Base-by-base conservation (phyloP, 2,329 filamentous ascomycete genomes). In the Xylariaceae sp. region DNA sequence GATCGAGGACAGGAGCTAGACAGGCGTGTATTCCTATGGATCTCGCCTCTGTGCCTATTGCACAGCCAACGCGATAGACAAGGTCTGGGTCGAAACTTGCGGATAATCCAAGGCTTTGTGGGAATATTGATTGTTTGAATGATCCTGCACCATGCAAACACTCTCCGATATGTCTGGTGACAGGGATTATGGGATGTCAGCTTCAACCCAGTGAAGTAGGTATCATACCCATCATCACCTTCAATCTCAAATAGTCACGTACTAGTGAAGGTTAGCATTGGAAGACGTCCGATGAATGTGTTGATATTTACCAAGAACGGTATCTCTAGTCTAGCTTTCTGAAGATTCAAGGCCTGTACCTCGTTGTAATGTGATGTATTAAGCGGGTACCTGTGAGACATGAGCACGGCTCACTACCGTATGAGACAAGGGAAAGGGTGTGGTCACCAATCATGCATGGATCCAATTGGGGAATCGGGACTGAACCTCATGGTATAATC, bases 61-160 rank as follows among this genome's bases (percentile, higher is more conserved):
- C 71, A 11, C 67, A 61, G 1, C 71, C 71, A 5, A 74, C 68
- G 1, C 70, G 63, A 42, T 71, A 58, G 5, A 74, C 69, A 1
- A 74, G 62, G n/a, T 68, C 62, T 0, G 63, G 67, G 44, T 75
- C 71, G 56, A 71, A 75, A 32, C 60, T 69, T 1, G 71, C 69
- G 1, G 71, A 70, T 52, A 75, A 52, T 0, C 66, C 70, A 19
- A 74, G 58, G 32, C 65, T 65, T 44, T 74, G 71, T 1, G 71
- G 71, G 48, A 75, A 74, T 59, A 74, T 69, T 10, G 69, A 71
- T 55, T 74, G 71, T 44, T 73, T 73, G 56, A 70, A 74, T 1
- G 68, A 72, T 6, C 68, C 71, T 1, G 74, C 71, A 2, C 69
- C 71, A 41, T 75, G 72, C 3, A 75, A 64, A 49, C 71, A 74